phyloP scores from a whole-genome alignment of 192 early-diverging fungal species.

The Coemansia sp. region DNA sequence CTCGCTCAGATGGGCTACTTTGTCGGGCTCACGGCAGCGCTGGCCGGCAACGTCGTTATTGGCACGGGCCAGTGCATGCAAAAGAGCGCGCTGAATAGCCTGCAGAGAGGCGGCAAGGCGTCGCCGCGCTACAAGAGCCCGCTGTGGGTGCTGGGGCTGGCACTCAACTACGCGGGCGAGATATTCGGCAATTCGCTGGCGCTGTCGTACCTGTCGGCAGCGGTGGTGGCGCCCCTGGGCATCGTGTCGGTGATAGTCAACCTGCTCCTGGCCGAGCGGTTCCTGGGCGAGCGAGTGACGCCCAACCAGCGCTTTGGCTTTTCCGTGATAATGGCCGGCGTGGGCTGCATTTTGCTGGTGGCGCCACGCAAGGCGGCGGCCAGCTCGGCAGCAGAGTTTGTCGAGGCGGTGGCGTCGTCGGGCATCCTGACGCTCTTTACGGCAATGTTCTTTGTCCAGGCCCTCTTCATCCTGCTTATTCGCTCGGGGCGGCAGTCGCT shows the following conservation, averaged over 20 bases:
- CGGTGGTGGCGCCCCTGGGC: conserved; percentile 51
- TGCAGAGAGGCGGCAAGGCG: conserved; percentile 23
- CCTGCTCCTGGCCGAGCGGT: conserved; percentile 42
- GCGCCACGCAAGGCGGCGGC: conserved; percentile 41
- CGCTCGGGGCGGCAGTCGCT: conserved; percentile 26
- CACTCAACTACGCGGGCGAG: conserved; percentile 50
- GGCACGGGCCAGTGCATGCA: conserved; percentile 52
- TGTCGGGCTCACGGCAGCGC: conserved; percentile 37
- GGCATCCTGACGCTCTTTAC: conserved; percentile 34
- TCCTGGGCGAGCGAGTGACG: conserved; percentile 48
- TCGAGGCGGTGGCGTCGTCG: conserved; percentile 31
- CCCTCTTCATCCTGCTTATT: conserved; percentile 25
- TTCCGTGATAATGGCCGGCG: conserved; percentile 41
- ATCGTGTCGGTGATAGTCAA: conserved; percentile 48
- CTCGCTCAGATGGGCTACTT: conserved; percentile 30
- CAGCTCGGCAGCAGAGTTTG: conserved; percentile 31
- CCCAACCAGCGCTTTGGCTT: conserved; percentile 45
- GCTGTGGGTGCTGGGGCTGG: conserved; percentile 38
- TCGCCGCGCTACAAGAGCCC: conserved; percentile 39
- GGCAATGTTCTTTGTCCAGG: conserved; percentile 18
- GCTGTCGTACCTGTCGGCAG: conserved; percentile 48
- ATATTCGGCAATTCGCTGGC: conserved; percentile 50
- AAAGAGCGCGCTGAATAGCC: conserved; percentile 44
- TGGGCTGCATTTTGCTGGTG: conserved; percentile 40
- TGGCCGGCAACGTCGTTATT: conserved; percentile 51